Conservation (phyloP, 495 filamentous ascomycete species). For the Tuber melanosporum region DNA sequence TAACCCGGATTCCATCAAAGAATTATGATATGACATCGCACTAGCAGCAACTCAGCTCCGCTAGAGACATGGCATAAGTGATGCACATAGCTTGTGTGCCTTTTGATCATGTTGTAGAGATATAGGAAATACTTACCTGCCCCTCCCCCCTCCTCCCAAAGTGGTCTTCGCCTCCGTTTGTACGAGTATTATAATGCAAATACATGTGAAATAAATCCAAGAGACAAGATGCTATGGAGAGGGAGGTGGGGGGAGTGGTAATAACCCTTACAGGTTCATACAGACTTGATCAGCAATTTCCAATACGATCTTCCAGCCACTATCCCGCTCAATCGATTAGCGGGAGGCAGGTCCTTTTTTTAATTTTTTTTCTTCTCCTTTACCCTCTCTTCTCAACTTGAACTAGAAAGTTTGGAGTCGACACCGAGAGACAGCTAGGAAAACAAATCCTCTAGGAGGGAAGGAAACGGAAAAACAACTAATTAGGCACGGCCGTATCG, state of each 20-base stretch:
- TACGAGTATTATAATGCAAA: neutral
- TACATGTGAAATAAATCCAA: neutral
- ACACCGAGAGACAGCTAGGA: neutral
- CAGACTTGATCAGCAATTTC: conserved; percentile 26
- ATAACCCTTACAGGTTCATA: conserved; percentile 35
- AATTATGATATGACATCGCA: neutral
- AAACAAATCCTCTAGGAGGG: conserved; percentile 5
- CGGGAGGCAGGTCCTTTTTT: conserved; percentile 11
- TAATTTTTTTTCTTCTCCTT: conserved; percentile 12
- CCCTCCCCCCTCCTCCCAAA: neutral
- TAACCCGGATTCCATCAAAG: neutral
- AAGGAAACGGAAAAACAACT: conserved; percentile 7
- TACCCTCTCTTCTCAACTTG: conserved; percentile 3
- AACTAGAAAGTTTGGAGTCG: conserved; percentile 5
- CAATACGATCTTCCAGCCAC: conserved; percentile 38
- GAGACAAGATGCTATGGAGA: neutral
- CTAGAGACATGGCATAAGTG: neutral
- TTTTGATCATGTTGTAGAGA: neutral
- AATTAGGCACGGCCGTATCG: conserved; percentile 21
- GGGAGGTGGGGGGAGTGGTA: neutral
- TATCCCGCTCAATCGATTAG: conserved; percentile 17
- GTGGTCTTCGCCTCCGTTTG: neutral
- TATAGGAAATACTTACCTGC: neutral
- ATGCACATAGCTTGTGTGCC: neutral
- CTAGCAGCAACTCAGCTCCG: neutral